phyloP scores from a whole-genome alignment of 768 basidiomycete genomes.

The Phlebiopsis flavidoalba region DNA sequence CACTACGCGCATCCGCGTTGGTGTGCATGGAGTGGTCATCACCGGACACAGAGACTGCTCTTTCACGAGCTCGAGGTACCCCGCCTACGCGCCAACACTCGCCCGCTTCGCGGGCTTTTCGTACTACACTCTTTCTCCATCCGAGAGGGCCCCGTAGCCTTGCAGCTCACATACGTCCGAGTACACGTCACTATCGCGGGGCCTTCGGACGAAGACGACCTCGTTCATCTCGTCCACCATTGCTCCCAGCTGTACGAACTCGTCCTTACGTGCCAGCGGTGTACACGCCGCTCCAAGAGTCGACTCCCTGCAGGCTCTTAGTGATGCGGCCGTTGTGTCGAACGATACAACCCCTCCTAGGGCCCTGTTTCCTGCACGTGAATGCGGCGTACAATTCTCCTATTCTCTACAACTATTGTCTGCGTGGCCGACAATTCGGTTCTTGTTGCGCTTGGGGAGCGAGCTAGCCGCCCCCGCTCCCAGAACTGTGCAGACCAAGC shows the following conservation, averaged over 20 bases:
- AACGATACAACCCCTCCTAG: conserved; percentile 23
- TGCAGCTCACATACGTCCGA: conserved; percentile 14
- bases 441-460: conserved; percentile 34
- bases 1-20: conserved; percentile 16
- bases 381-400: conserved; percentile 38
- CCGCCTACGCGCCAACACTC: not conserved
- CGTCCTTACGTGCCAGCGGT: conserved; percentile 16
- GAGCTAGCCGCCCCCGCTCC: conserved; percentile 34
- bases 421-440: conserved; percentile 32
- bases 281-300: conserved; percentile 26
- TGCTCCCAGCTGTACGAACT: conserved; percentile 33
- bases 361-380: conserved; percentile 27
- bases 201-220: conserved; percentile 3
- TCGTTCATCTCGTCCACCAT: conserved; percentile 18
- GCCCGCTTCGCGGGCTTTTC: not conserved
- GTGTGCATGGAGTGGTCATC: conserved; percentile 18
- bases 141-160: conserved; percentile 5
- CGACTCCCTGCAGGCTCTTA: conserved; percentile 17
- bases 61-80: conserved; percentile 15
- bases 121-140: conserved; percentile 4
- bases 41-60: conserved; percentile 19
- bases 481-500: conserved; percentile 11
- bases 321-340: conserved; percentile 16
- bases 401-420: conserved; percentile 36
- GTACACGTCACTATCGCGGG: conserved; percentile 12